phyloP scores from a whole-genome alignment of 2,329 filamentous ascomycete genomes.

The Clathrospora elynae region DNA sequence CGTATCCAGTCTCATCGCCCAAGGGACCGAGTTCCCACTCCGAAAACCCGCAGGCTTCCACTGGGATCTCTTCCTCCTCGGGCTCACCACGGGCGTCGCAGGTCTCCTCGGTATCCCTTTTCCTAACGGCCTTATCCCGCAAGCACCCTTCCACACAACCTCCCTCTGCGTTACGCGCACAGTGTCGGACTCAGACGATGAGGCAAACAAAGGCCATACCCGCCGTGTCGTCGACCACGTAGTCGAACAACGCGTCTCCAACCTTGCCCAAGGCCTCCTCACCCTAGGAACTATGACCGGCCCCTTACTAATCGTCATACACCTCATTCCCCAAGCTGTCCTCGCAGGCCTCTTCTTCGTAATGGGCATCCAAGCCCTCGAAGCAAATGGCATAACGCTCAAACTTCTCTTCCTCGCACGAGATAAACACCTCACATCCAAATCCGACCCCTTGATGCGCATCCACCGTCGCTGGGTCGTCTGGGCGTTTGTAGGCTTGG shows the following conservation, averaged over 20 bases:
- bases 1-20: conserved; percentile 61
- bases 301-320: conserved; percentile 58
- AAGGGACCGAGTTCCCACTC: conserved; percentile 61
- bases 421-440: conserved; percentile 56
- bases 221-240: conserved; percentile 54
- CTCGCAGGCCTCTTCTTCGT: conserved; percentile 64
- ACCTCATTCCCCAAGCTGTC: conserved; percentile 60
- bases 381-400: conserved; percentile 59
- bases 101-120: conserved; percentile 63
- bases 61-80: conserved; percentile 65
- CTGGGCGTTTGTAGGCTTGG: conserved; percentile 57
- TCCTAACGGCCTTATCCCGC: conserved; percentile 64
- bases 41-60: conserved; percentile 65
- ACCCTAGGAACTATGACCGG: conserved; percentile 63
- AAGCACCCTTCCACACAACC: conserved; percentile 65
- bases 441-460: conserved; percentile 53
- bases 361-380: conserved; percentile 59
- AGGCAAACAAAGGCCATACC: conserved; percentile 51
- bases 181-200: conserved; percentile 49
- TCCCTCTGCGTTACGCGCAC: conserved; percentile 53
- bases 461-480: conserved; percentile 54
- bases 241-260: conserved; percentile 62
- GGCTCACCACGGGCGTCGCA: conserved; percentile 60
- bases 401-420: conserved; percentile 57
- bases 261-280: conserved; percentile 61